Percentiles rank a stretch among this genome's conserved stretches.
These are phyloP conservation scores for Forsythia suspensa DNA, from an alignment of 257 asterid species.

Conservation along the genomic window DNA sequence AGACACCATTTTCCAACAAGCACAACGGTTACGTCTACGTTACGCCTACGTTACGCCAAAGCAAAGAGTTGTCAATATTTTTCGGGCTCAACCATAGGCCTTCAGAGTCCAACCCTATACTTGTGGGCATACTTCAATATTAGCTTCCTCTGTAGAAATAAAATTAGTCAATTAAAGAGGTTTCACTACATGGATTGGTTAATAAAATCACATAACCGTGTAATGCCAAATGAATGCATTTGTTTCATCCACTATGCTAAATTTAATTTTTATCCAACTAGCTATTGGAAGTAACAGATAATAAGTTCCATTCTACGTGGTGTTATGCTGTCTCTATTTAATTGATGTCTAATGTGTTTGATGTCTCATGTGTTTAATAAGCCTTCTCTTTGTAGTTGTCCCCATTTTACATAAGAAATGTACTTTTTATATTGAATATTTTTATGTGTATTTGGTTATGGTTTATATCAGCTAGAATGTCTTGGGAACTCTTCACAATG, in stretches of 20 bases:
- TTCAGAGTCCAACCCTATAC: constrained; percentile 92
- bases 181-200: not conserved
- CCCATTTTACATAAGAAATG: too few relatives aligned
- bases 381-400: too few relatives aligned
- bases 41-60: too few relatives aligned
- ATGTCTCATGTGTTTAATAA: too few relatives aligned
- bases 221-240: not conserved
- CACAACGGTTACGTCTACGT: not conserved
- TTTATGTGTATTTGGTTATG: too few relatives aligned
- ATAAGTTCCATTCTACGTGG: not conserved
- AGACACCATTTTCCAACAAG: not conserved
- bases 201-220: not conserved
- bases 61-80: constrained; percentile 32
- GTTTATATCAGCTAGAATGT: too few relatives aligned
- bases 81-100: constrained; percentile 62
- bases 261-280: too few relatives aligned
- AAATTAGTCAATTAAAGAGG: not conserved
- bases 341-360: too few relatives aligned
- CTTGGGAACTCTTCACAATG: too few relatives aligned
- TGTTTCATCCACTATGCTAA: not conserved
- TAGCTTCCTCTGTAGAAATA: constrained; percentile 71
- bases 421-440: too few relatives aligned
- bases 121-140: constrained; percentile 80
- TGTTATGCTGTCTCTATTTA: not conserved
- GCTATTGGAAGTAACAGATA: too few relatives aligned